Conservation (phyloP, 169 alveolate genomes). For the Plasmodium gallinaceum region DNA sequence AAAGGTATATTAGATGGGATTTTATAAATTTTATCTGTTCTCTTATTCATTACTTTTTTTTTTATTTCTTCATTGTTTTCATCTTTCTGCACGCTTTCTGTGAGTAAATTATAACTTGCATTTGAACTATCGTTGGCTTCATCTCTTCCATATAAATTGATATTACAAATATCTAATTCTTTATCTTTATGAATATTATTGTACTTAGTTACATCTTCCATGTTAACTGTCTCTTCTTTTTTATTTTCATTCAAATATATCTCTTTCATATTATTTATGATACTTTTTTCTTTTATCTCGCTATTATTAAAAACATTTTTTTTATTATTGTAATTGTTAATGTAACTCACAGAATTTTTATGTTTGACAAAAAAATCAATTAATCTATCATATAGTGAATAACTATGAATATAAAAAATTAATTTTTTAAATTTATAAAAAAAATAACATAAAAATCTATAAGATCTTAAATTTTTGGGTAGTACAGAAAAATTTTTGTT, state of each 20-base stretch:
- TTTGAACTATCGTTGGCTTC: background rate
- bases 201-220: background rate
- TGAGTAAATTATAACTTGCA: background rate
- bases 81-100: background rate
- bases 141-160: background rate
- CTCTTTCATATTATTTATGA: background rate
- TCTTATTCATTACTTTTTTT: background rate
- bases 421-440: slow-evolving; percentile 56
- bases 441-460: slow-evolving; percentile 38
- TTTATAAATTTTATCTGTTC: slow-evolving; percentile 8
- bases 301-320: background rate
- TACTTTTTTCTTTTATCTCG: background rate
- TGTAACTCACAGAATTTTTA: slow-evolving; percentile 5
- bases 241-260: background rate
- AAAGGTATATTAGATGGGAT: background rate
- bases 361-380: slow-evolving; percentile 21
- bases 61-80: slow-evolving; percentile 1
- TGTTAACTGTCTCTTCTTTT: background rate
- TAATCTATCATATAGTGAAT: slow-evolving; percentile 10
- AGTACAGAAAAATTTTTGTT: slow-evolving; percentile 11
- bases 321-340: background rate
- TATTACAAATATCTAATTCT: background rate
- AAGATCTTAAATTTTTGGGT: slow-evolving; percentile 39
- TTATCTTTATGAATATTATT: background rate
- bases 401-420: slow-evolving; percentile 46